These are phyloP conservation scores for Aegilops sharonensis DNA, from an alignment of 176 grass and related monocot species.

Conservation along the genomic window DNA sequence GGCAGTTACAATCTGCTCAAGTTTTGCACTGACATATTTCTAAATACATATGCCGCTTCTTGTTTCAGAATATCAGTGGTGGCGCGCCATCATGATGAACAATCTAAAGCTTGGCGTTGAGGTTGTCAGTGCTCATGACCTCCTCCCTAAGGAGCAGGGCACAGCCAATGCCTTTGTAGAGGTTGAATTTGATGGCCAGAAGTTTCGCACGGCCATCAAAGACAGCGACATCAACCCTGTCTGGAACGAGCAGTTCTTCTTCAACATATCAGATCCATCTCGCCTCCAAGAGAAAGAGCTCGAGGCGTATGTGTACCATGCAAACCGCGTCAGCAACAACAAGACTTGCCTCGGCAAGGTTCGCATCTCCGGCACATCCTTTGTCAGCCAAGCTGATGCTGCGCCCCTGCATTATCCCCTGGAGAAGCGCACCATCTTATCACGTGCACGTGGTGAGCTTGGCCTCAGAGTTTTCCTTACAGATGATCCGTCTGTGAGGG, in stretches of 20 bases:
- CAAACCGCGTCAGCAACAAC: slow-evolving; percentile 40
- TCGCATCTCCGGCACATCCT: slow-evolving; percentile 61
- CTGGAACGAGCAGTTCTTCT: slow-evolving; percentile 80
- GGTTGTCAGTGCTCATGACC: slow-evolving; percentile 68
- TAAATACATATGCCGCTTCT: neutral
- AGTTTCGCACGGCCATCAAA: slow-evolving; percentile 67
- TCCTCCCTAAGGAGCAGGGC: slow-evolving; percentile 63
- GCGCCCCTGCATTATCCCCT: slow-evolving; percentile 60
- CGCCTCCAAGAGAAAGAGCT: slow-evolving; percentile 53
- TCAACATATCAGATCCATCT: slow-evolving; percentile 74
- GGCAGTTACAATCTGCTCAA: neutral
- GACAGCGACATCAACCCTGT: slow-evolving; percentile 71
- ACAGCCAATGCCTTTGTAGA: slow-evolving; percentile 68
- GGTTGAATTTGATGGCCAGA: slow-evolving; percentile 74
- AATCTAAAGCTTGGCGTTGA: slow-evolving; percentile 83
- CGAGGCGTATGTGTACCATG: slow-evolving; percentile 73
- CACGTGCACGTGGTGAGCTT: slow-evolving; percentile 73
- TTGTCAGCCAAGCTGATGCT: slow-evolving; percentile 58
- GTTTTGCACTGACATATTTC: slow-evolving; percentile 16
- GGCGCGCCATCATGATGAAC: slow-evolving; percentile 41
- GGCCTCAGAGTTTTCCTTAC: slow-evolving; percentile 89
- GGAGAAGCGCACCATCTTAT: slow-evolving; percentile 67
- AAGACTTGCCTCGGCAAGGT: slow-evolving; percentile 75
- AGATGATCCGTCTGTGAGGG: slow-evolving; percentile 60
- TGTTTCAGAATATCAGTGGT: slow-evolving; percentile 29